Evolutionary conservation across 192 early-diverging fungal species (phyloP), one percentile per base, ranked within the genome.

Genomic region (Coemansia sp.): DNA sequence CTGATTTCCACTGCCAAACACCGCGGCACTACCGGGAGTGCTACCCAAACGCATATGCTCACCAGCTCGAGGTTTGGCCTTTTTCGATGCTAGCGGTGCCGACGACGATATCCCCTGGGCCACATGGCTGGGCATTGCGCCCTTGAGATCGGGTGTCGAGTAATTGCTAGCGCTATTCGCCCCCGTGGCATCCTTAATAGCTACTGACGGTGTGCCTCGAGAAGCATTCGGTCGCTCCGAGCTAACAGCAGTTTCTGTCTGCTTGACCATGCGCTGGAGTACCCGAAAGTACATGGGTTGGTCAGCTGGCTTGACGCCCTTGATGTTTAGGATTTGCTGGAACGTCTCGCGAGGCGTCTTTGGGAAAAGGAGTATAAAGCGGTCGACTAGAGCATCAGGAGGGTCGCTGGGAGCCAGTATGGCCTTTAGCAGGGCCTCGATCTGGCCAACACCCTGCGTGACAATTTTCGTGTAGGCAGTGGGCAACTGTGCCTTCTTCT

Each of bases 391-490:
- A 31, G 89, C 93, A 2, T 94, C 92, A 11, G 85, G 65, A 0
- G 96, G 95, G 23, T 96, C 94, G 60, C 78, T 84, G 1, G 96
- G 91, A 14, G 91, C 88, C 86, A 99, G 82, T 14, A 94, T 85
- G 5, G 93, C 90, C 77, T 99, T 99, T 19, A 99, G 85, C 25
- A 97, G 83, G 23, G 93, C 87, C 74, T 98, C 97, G 29, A 92
- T 80, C 55, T 89, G 92, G 15, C 88, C 77, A 36, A 98, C 84
- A 11, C 94, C 92, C 77, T 87, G 88, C 42, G 86, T 89, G 8
- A 99, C 89, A 64, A 98, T 86, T 60, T 94, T 95, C 42, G 88
- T 62, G 68, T 92, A 98, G n/a, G 92, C 91, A 36, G 64, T 14
- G 9, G 66, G 64, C 41, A 60, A 34, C 38, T 64, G 82, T 0